These are phyloP conservation scores for Cercospora sojina DNA, from an alignment of 2,329 filamentous ascomycete species.

Conservation along the genomic window DNA sequence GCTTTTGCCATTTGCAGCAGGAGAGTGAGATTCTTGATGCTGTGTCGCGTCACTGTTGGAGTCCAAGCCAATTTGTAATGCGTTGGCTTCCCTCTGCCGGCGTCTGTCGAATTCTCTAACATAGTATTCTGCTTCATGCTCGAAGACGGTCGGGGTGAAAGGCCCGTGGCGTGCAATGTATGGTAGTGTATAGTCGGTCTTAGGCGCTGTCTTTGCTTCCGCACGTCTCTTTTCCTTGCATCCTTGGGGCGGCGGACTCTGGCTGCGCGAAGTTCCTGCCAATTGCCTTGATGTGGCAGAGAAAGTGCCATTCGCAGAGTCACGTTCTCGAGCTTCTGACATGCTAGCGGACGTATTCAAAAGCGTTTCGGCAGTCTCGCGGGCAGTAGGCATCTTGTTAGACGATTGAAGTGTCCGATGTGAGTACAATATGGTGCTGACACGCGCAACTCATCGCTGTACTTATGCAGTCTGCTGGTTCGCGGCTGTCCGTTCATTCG, in stretches of 20 bases:
- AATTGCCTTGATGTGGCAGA: neutral
- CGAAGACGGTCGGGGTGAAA: neutral
- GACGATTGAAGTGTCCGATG: neutral
- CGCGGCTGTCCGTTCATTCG: neutral
- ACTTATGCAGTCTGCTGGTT: neutral
- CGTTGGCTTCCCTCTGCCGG: neutral
- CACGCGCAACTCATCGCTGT: neutral
- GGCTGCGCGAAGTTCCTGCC: neutral
- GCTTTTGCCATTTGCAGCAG: neutral
- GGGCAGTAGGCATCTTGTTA: neutral
- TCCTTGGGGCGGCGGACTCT: neutral
- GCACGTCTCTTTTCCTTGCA: neutral
- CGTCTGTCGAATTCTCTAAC: neutral
- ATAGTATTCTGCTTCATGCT: neutral
- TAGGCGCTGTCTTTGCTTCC: neutral
- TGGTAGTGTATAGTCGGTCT: neutral
- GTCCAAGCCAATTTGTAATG: neutral
- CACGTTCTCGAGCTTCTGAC: neutral
- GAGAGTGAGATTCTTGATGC: neutral
- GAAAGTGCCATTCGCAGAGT: neutral
- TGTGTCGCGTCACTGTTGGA: neutral
- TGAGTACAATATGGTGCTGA: neutral
- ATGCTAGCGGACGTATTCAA: neutral
- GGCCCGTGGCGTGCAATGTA: neutral
- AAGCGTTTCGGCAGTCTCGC: neutral